Conservation (phyloP, 2,329 filamentous ascomycete species). For the Xylaria sp. region DNA sequence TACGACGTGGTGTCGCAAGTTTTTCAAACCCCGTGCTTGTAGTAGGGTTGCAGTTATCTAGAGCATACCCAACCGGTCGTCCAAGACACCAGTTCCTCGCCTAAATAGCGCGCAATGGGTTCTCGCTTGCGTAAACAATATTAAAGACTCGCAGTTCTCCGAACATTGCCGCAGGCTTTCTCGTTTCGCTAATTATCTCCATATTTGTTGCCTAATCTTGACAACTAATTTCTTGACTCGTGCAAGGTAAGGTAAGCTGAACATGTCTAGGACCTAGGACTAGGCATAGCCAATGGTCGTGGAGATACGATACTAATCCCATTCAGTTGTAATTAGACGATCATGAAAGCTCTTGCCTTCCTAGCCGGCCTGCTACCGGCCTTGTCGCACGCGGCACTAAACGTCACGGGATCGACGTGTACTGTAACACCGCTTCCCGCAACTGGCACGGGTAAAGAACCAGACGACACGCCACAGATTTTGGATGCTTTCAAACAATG, state of each 20-base stretch:
- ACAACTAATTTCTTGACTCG: neutral
- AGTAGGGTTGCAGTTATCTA: neutral
- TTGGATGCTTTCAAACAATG: slow-evolving; percentile 55
- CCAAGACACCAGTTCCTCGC: neutral
- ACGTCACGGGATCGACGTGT: slow-evolving; percentile 38
- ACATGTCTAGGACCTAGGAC: neutral
- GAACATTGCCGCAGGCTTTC: neutral
- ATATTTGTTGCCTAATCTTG: neutral
- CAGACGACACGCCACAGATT: slow-evolving; percentile 58
- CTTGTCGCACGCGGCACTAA: slow-evolving; percentile 32
- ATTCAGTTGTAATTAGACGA: neutral
- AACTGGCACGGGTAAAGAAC: slow-evolving; percentile 28
- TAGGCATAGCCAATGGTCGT: neutral
- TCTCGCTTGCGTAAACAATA: neutral
- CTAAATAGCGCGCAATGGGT: neutral
- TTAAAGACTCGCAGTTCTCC: neutral
- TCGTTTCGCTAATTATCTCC: neutral
- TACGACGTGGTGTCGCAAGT: slow-evolving; percentile 12
- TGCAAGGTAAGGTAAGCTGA: neutral
- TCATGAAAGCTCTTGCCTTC: slow-evolving; percentile 22
- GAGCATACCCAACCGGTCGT: neutral
- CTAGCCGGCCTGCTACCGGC: slow-evolving; percentile 20
- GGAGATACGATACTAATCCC: neutral
- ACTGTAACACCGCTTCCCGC: slow-evolving; percentile 37
- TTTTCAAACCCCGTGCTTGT: slow-evolving; percentile 15